Evolutionary conservation across 2,329 filamentous ascomycete species (phyloP).

Genomic region (Neoascochyta sp.): DNA sequence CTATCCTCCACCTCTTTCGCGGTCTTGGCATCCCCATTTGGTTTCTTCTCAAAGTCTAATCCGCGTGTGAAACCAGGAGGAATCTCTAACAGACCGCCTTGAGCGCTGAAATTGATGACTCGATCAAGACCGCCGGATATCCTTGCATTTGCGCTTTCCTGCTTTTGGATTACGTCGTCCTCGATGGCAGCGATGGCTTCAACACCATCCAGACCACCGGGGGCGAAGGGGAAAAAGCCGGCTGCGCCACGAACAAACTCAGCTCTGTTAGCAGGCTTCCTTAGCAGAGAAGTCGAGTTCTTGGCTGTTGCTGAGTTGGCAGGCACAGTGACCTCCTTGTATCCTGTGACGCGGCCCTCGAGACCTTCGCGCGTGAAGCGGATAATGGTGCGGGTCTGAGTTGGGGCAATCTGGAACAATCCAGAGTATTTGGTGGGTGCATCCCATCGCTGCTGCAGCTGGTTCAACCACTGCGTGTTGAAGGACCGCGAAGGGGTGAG

Average conservation of each 20-base stretch:
- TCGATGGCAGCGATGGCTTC: slow-evolving; percentile 82
- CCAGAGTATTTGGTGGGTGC: slow-evolving; percentile 74
- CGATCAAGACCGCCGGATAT: slow-evolving; percentile 62
- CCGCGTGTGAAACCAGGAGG: slow-evolving; percentile 81
- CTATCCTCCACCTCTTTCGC: slow-evolving; percentile 68
- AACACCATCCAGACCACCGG: slow-evolving; percentile 81
- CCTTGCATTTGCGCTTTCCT: slow-evolving; percentile 41
- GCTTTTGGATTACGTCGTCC: slow-evolving; percentile 62
- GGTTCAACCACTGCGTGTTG: slow-evolving; percentile 80
- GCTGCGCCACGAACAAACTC: slow-evolving; percentile 92
- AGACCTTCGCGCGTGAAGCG: slow-evolving; percentile 88
- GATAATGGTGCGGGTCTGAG: slow-evolving; percentile 91
- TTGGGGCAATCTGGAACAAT: slow-evolving; percentile 81
- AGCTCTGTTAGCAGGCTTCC: slow-evolving; percentile 79
- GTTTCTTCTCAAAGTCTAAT: slow-evolving; percentile 64
- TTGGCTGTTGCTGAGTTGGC: slow-evolving; percentile 87
- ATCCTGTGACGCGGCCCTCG: slow-evolving; percentile 88
- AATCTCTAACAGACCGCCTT: slow-evolving; percentile 73
- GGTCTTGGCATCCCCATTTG: slow-evolving; percentile 56
- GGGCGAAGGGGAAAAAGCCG: slow-evolving; percentile 91
- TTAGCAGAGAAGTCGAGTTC: slow-evolving; percentile 83
- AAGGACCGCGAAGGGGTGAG: slow-evolving; percentile 76
- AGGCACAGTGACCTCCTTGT: slow-evolving; percentile 89
- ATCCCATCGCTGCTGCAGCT: slow-evolving; percentile 87
- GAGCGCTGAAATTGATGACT: slow-evolving; percentile 75